phyloP scores from a whole-genome alignment of 2,329 filamentous ascomycete species.

The Hortaea sp. region DNA sequence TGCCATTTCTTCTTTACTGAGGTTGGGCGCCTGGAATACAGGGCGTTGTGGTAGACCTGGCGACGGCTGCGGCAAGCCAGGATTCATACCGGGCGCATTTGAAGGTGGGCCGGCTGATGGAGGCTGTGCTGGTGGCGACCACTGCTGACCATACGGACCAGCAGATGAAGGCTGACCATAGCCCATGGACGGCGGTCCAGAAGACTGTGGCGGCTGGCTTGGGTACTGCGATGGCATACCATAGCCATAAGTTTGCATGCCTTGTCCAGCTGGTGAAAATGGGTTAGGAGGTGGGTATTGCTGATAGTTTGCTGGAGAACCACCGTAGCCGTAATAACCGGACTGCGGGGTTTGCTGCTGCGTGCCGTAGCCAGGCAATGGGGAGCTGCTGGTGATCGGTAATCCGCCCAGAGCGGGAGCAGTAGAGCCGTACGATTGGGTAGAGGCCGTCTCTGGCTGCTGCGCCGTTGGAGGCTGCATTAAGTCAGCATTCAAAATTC shows the following conservation, averaged over 20 bases:
- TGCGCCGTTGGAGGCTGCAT: background rate
- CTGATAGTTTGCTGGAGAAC: background rate
- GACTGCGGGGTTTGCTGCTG: background rate
- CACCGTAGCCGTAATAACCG: background rate
- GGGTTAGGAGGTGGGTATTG: background rate
- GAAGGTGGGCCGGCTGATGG: background rate
- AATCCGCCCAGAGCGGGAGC: no score
- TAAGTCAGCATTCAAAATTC: background rate
- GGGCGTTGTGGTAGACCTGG: slow-evolving; percentile 53
- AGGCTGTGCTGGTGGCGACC: background rate
- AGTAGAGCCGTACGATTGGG: background rate
- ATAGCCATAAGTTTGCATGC: background rate
- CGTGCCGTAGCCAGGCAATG: background rate
- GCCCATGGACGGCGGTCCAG: background rate
- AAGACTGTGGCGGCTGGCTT: background rate
- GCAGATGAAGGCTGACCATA: background rate
- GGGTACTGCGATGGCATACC: background rate
- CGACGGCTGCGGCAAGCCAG: slow-evolving; percentile 40
- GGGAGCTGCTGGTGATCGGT: background rate
- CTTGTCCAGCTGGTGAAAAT: background rate
- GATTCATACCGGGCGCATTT: background rate
- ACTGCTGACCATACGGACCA: background rate
- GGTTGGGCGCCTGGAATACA: slow-evolving; percentile 43
- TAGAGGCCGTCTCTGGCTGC: background rate
- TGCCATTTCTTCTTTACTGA: slow-evolving; percentile 46